Base-by-base conservation (phyloP, 2,329 filamentous ascomycete genomes). In the Clonostachys byssicola region DNA sequence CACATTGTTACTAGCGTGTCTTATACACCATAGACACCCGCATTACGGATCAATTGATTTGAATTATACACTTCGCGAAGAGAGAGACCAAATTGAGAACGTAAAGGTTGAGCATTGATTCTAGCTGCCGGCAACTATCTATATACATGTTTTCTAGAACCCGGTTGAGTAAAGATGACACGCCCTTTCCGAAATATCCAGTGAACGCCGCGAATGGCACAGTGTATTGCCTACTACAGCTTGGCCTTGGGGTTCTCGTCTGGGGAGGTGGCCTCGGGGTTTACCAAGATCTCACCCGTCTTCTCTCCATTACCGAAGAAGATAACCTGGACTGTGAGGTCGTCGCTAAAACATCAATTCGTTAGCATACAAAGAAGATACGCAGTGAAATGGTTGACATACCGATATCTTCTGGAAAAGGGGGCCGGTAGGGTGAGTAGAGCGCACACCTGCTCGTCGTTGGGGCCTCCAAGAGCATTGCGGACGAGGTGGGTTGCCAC, bases 261-360 rank as follows among this genome's bases (percentile, higher is more conserved):
- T 10, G 61, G 56, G 38, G 87, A 89, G 50, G 86, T 95, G 2
- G 94, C 94, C 60, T 96, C 92, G 53, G 86, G 75, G 67, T 97
- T 99, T 49, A 95, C 66, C 6, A 86, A 80, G 6, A 97, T 86
- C 52, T 86, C 85, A 35, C 92, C 91, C 33, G 79, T 87, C 63
- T 85, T 85, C 46, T 85, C 74, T 35, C 86, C 82, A 56, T 95
- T 83, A 50, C 94, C 94, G 59, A 99, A 99, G 78, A 99, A 99
- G 61, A 99, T 95, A 51, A 99, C 94, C 66, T 99, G 90, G 14
- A 99, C 92, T 0, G 94, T 99, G 52, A 99, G 72, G 63, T 99
- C 94, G 63, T 99, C 94, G 56, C 90, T 92, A 40, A 6, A 42
- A 36, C 41, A 30, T 30, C 8, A 7, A 12, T 47, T 30, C 23